A percentile compares a stretch with the other conserved stretches of the same genome.
Conservation (phyloP, 2,329 filamentous ascomycete species). For the Colletotrichum falcatum region DNA sequence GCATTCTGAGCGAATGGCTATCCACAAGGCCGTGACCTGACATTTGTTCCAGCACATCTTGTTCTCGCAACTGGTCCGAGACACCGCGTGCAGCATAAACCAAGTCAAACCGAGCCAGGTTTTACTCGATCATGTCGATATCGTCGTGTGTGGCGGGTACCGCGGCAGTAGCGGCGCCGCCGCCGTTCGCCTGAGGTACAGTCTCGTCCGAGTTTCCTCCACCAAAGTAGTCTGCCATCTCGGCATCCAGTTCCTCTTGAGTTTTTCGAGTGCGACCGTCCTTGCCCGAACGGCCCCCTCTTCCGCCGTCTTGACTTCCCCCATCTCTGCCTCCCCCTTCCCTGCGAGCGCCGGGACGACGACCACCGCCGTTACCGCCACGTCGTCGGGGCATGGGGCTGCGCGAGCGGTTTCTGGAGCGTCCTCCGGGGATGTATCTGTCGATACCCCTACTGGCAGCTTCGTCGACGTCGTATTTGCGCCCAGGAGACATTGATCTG, state of each 20-base stretch:
- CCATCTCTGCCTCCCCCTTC: constrained; percentile 55
- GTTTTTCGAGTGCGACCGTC: constrained; percentile 81
- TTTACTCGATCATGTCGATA: constrained; percentile 78
- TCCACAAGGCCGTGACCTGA: constrained; percentile 8
- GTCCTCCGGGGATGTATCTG: constrained; percentile 77
- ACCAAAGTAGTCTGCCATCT: constrained; percentile 95
- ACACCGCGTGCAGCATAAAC: constrained; percentile 12
- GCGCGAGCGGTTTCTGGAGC: constrained; percentile 61
- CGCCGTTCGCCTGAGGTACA: constrained; percentile 52
- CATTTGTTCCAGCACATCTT: constrained; percentile 5
- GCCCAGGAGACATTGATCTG: constrained; percentile 69
- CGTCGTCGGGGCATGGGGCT: constrained; percentile 70
- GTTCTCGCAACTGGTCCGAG: constrained; percentile 3
- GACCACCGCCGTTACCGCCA: constrained; percentile 57
- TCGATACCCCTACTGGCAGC: constrained; percentile 78
- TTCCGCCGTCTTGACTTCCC: constrained; percentile 54
- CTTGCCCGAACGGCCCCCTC: constrained; percentile 51
- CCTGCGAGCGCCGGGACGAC: constrained; percentile 62
- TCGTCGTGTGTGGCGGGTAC: constrained; percentile 61
- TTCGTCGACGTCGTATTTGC: constrained; percentile 64
- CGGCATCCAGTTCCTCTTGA: constrained; percentile 91
- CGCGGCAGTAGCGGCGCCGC: constrained; percentile 51
- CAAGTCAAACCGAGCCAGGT: not conserved
- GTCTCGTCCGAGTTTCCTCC: constrained; percentile 51
- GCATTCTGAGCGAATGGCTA: constrained; percentile 11